Conservation (phyloP, 495 filamentous ascomycete species). For the Xylaria intraflava region DNA sequence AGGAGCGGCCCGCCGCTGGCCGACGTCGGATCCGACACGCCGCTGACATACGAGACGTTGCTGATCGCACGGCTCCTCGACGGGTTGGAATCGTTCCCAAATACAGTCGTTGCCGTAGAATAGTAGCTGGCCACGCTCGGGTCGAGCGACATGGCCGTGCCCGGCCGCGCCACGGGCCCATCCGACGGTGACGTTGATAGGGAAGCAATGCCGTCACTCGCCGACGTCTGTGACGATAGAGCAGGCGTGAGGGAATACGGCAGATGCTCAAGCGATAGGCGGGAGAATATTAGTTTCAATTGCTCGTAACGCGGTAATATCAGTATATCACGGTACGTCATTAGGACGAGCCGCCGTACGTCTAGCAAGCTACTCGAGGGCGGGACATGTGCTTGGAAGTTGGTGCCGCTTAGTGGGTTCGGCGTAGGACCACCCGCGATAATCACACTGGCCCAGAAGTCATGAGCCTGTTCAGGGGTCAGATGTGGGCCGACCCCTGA, state of each 20-base stretch:
- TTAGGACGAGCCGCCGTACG: constrained; percentile 78
- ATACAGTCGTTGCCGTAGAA: constrained; percentile 63
- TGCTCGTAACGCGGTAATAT: constrained; percentile 79
- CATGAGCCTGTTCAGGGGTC: constrained; percentile 64
- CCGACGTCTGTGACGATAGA: constrained; percentile 31
- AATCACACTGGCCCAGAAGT: constrained; percentile 75
- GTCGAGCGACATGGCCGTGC: constrained; percentile 66
- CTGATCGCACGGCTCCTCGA: constrained; percentile 69
- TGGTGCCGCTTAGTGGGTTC: background rate
- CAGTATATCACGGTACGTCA: constrained; percentile 83
- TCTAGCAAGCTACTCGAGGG: constrained; percentile 56
- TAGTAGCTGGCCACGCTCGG: constrained; percentile 65
- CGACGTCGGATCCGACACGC: constrained; percentile 27
- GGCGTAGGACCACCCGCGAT: constrained; percentile 3
- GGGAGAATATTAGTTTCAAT: constrained; percentile 83
- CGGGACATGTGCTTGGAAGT: constrained; percentile 26
- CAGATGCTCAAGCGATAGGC: constrained; percentile 75
- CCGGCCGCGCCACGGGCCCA: constrained; percentile 41
- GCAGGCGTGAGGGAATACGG: constrained; percentile 54
- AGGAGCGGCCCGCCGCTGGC: constrained; percentile 45
- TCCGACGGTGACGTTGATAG: constrained; percentile 36
- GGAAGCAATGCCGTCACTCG: constrained; percentile 36
- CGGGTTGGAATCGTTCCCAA: constrained; percentile 52
- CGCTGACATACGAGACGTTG: constrained; percentile 70
- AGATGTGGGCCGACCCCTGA: constrained; percentile 75